These are phyloP conservation scores for Vaccinium myrtillus DNA, from an alignment of 148 eudicot species.

Conservation along the genomic window DNA sequence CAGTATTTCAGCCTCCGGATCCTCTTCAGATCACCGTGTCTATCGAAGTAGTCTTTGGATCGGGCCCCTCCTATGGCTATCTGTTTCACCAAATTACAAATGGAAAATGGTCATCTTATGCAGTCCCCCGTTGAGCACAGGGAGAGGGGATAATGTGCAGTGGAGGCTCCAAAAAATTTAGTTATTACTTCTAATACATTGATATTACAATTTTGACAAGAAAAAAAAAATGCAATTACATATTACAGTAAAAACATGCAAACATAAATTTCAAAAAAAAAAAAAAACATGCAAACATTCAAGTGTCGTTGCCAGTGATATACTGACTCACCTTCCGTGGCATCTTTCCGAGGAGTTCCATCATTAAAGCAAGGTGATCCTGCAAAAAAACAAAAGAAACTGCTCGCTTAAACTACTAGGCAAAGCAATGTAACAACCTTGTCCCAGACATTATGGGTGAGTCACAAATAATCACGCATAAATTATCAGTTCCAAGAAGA, in stretches of 20 bases:
- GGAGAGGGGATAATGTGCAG: neutral
- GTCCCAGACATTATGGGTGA: neutral
- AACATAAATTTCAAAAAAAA: neutral
- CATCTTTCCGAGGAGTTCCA: conserved; percentile 97
- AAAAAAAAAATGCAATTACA: neutral
- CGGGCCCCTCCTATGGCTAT: conserved; percentile 70
- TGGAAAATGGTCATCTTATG: conserved; percentile 8
- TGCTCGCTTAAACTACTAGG: neutral
- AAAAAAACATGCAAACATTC: neutral
- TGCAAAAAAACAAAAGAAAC: conserved; percentile 31
- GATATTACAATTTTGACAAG: neutral
- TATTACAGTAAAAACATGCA: neutral
- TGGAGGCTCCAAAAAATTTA: neutral
- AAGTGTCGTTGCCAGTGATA: neutral
- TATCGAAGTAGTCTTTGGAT: conserved; percentile 88
- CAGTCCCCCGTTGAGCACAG: neutral
- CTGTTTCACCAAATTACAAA: conserved; percentile 38
- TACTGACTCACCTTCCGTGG: conserved; percentile 71
- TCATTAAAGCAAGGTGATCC: conserved; percentile 98
- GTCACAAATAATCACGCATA: neutral
- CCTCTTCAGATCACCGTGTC: conserved; percentile 91
- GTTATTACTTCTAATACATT: neutral
- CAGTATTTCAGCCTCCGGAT: conserved; percentile 79
- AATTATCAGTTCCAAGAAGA: neutral
- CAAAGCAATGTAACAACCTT: neutral